Conservation (phyloP, 495 filamentous ascomycete genomes). For the Neohortaea acidophila region DNA sequence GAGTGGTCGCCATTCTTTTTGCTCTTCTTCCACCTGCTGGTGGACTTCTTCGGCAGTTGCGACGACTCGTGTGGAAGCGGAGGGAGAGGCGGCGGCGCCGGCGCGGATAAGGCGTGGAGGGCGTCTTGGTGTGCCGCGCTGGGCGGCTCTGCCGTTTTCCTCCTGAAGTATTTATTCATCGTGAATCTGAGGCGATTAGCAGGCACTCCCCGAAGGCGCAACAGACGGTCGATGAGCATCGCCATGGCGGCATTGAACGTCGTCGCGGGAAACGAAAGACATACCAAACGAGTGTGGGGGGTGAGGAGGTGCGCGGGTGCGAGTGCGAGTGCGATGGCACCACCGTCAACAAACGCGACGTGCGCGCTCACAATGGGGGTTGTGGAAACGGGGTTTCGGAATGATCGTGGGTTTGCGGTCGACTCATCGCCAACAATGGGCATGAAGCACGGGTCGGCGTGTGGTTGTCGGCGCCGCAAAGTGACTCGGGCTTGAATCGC, state of each 20-base stretch:
- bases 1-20: slow-evolving; percentile 35
- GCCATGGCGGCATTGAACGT: slow-evolving; percentile 1
- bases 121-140: slow-evolving; percentile 6
- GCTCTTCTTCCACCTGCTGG: slow-evolving; percentile 21
- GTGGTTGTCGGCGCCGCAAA: no score
- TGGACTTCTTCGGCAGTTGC: slow-evolving; percentile 12
- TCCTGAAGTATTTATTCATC: slow-evolving; percentile 30
- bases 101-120: slow-evolving; percentile 1
- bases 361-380: no score
- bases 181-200: slow-evolving; percentile 25
- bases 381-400: no score
- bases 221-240: background rate
- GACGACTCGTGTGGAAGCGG: slow-evolving; percentile 7
- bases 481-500: no score
- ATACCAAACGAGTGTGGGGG: slow-evolving; percentile 7
- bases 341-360: no score
- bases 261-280: slow-evolving; percentile 2
- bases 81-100: slow-evolving; percentile 1
- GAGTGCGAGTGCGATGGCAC: no score
- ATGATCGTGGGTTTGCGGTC: no score
- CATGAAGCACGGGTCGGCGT: no score
- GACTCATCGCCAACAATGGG: no score
- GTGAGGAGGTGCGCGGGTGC: no score
- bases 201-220: background rate
- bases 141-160: slow-evolving; percentile 17